Percentiles rank a stretch among this genome's conserved stretches.
These are phyloP conservation scores for Euphorbia tirucalli DNA, from an alignment of 345 rosid genomes.

Conservation along the genomic window DNA sequence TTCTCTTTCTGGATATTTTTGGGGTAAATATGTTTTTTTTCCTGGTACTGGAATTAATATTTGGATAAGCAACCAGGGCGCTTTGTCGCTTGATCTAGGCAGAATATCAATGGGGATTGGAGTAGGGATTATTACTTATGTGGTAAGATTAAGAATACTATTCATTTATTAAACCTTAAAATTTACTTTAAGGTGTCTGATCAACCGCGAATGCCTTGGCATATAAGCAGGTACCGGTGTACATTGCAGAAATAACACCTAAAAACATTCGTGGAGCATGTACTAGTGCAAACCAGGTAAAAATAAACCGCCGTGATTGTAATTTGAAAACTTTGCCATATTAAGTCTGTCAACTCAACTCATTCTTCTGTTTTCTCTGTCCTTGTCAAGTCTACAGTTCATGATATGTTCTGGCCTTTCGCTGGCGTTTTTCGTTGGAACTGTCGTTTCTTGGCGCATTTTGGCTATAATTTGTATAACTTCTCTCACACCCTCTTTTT, in stretches of 20 bases:
- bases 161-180: too few species aligned
- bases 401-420: constrained; percentile 38
- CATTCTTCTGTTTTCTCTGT: neutral
- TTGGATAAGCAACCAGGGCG: constrained; percentile 24
- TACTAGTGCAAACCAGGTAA: constrained; percentile 21
- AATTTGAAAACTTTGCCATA: neutral
- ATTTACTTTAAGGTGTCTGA: neutral
- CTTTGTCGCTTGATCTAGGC: constrained; percentile 41
- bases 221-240: constrained; percentile 31
- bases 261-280: constrained; percentile 37
- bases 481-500: neutral
- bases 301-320: neutral
- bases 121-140: constrained; percentile 30
- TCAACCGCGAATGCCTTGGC: too few species aligned
- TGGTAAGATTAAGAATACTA: constrained; percentile 27
- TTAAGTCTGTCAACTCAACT: neutral
- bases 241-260: constrained; percentile 48
- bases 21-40: too few species aligned
- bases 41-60: too few species aligned
- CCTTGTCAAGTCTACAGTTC: constrained; percentile 31
- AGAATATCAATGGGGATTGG: constrained; percentile 35
- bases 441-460: constrained; percentile 44
- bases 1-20: too few species aligned
- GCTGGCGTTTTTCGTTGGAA: constrained; percentile 38
- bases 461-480: constrained; percentile 41